These are phyloP conservation scores for Phialemonium atrogriseum DNA, from an alignment of 2,329 filamentous ascomycete genomes.

Conservation along the genomic window DNA sequence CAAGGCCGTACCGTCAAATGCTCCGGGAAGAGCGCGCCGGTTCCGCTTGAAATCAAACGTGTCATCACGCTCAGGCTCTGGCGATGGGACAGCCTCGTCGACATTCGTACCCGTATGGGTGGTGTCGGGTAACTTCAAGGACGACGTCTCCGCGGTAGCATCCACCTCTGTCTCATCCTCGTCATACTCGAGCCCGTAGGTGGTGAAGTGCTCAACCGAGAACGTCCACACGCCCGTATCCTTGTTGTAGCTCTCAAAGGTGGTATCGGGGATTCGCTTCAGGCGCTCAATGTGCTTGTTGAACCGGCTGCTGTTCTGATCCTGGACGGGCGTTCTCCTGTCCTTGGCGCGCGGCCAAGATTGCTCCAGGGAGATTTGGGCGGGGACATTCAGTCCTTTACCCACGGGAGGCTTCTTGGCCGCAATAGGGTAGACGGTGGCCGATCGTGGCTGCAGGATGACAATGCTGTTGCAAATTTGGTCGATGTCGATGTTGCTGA, in stretches of 20 bases:
- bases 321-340: slow-evolving; percentile 43
- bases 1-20: slow-evolving; percentile 60
- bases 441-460: slow-evolving; percentile 64
- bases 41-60: slow-evolving; percentile 48
- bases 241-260: slow-evolving; percentile 71
- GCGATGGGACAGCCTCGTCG: slow-evolving; percentile 19
- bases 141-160: slow-evolving; percentile 41
- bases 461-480: slow-evolving; percentile 73
- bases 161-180: slow-evolving; percentile 72
- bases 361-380: slow-evolving; percentile 79
- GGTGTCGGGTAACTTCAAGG: neutral
- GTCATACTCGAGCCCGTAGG: slow-evolving; percentile 78
- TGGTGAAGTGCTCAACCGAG: slow-evolving; percentile 92
- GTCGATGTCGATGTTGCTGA: slow-evolving; percentile 71
- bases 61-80: slow-evolving; percentile 40
- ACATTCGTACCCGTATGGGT: neutral
- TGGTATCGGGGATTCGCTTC: slow-evolving; percentile 69
- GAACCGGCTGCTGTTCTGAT: slow-evolving; percentile 57
- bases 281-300: slow-evolving; percentile 79
- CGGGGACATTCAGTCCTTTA: slow-evolving; percentile 85
- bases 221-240: slow-evolving; percentile 85
- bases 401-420: slow-evolving; percentile 75
- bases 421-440: slow-evolving; percentile 77
- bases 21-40: slow-evolving; percentile 58
- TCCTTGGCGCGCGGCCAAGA: slow-evolving; percentile 74